phyloP scores from a whole-genome alignment of 1,139 yeast species.

The Sugiyamaella grinbergsii region DNA sequence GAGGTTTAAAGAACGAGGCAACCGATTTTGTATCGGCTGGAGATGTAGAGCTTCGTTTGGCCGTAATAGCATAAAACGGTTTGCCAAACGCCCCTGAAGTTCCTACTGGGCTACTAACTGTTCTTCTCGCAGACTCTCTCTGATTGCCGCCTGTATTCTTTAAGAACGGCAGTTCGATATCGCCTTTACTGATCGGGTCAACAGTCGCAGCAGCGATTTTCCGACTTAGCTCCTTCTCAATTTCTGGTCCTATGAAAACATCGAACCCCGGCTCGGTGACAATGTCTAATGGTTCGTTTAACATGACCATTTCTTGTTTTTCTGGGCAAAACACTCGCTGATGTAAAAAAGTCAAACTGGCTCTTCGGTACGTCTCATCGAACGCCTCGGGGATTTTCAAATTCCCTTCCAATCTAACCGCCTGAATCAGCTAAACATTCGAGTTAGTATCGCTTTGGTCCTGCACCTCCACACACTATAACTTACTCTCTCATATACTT shows the following conservation, averaged over 20 bases:
- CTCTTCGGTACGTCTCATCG: conserved; percentile 60
- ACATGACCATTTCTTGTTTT: conserved; percentile 51
- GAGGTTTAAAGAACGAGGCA: conserved; percentile 22
- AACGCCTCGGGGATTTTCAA: conserved; percentile 58
- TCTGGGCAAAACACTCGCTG: conserved; percentile 84
- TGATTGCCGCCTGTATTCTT: conserved; percentile 5
- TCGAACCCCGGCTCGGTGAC: conserved; percentile 47
- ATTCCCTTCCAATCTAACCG: conserved; percentile 65
- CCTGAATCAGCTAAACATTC: conserved; percentile 43
- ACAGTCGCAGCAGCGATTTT: conserved; percentile 65
- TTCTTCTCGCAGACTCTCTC: background rate
- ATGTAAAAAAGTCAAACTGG: conserved; percentile 77
- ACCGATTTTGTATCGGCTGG: conserved; percentile 3
- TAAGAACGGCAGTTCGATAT: conserved; percentile 18
- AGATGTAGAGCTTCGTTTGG: conserved; percentile 8
- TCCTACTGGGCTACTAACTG: conserved; percentile 3
- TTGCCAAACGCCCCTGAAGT: background rate
- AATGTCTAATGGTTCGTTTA: conserved; percentile 55
- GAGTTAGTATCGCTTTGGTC: background rate
- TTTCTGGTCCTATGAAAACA: conserved; percentile 63
- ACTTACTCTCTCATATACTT: conserved; percentile 54
- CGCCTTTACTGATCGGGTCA: conserved; percentile 62
- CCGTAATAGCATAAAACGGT: conserved; percentile 8
- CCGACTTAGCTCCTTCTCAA: conserved; percentile 50
- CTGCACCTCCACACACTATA: background rate